phyloP scores from a whole-genome alignment of 306 rosid species.

The Crataegus laevigata region DNA sequence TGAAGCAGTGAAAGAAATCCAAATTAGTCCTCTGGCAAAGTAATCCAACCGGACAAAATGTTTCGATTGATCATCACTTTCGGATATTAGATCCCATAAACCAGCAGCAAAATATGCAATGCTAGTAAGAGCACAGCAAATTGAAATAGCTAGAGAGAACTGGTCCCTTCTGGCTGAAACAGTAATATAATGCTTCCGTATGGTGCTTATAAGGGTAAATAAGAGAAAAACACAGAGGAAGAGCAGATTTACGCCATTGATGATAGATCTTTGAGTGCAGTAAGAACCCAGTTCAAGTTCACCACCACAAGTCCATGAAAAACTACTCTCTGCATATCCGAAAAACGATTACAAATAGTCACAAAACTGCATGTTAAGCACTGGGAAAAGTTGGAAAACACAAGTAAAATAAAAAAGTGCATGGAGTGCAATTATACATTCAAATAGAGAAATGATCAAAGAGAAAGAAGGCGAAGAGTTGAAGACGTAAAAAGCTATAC shows the following conservation, averaged over 20 bases:
- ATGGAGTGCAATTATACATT: neutral
- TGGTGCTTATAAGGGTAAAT: constrained; percentile 11
- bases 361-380: neutral
- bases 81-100: constrained; percentile 30
- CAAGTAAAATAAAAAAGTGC: neutral
- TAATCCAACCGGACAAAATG: constrained; percentile 21
- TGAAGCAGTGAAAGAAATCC: constrained; percentile 45
- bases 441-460: neutral
- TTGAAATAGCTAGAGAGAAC: constrained; percentile 25
- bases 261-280: constrained; percentile 32
- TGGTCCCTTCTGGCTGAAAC: constrained; percentile 21
- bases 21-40: constrained; percentile 36
- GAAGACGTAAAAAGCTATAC: neutral
- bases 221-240: constrained; percentile 31
- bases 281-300: constrained; percentile 32
- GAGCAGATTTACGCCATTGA: constrained; percentile 27
- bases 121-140: constrained; percentile 36
- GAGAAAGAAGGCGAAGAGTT: neutral
- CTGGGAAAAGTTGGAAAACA: neutral
- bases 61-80: neutral
- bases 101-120: constrained; percentile 30
- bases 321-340: constrained; percentile 24
- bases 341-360: neutral
- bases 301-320: constrained; percentile 37
- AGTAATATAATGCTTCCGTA: constrained; percentile 14